These are phyloP conservation scores for Xylaria bambusicola DNA, from an alignment of 495 filamentous ascomycete species.

Conservation along the genomic window DNA sequence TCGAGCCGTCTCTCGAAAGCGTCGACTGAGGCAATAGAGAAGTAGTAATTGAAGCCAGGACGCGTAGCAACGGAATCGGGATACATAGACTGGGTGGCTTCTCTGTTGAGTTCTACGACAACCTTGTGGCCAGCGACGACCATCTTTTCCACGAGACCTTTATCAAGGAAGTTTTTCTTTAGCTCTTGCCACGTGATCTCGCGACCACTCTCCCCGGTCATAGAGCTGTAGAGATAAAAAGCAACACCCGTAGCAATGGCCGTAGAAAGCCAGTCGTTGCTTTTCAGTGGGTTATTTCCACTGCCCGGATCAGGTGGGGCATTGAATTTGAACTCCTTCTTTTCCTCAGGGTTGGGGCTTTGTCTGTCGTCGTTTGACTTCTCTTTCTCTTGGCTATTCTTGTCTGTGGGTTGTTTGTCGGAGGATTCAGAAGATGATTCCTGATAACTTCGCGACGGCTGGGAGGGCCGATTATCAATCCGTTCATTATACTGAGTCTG, in stretches of 20 bases:
- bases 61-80: constrained; percentile 76
- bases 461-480: not conserved
- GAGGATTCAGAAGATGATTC: not conserved
- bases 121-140: constrained; percentile 74
- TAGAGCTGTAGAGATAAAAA: constrained; percentile 31
- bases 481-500: not conserved
- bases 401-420: constrained; percentile 17
- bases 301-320: constrained; percentile 18
- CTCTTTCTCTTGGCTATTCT: constrained; percentile 31
- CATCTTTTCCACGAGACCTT: constrained; percentile 92
- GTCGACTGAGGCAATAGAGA: constrained; percentile 92
- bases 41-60: constrained; percentile 80
- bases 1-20: constrained; percentile 87
- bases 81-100: constrained; percentile 74
- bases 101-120: constrained; percentile 79
- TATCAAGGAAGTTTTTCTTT: constrained; percentile 86
- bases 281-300: constrained; percentile 16
- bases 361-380: constrained; percentile 42
- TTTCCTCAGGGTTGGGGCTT: constrained; percentile 18
- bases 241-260: constrained; percentile 24
- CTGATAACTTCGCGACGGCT: constrained; percentile 1
- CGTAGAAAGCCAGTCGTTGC: constrained; percentile 30
- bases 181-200: constrained; percentile 99
- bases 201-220: constrained; percentile 38
- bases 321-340: constrained; percentile 25